These are phyloP conservation scores for Cryptococcus sp. DNA, from an alignment of 1,284 basidiomycete genomes.

Conservation along the genomic window DNA sequence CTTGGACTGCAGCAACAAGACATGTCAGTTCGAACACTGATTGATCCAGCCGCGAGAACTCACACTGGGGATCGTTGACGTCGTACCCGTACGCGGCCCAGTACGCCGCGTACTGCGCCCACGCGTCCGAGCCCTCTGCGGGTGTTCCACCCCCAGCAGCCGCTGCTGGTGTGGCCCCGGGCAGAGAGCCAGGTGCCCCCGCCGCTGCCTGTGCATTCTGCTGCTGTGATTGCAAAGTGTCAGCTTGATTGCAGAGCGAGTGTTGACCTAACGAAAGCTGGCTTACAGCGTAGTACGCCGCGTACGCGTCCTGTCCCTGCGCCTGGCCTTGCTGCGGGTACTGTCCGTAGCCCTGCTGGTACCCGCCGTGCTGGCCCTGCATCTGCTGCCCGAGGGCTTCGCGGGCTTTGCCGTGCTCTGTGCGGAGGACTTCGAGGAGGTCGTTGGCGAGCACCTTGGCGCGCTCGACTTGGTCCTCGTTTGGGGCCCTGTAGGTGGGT, in stretches of 20 bases:
- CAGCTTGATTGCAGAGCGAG: neutral
- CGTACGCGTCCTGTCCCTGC: slow-evolving; percentile 22
- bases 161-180: slow-evolving; percentile 40
- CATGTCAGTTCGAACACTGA: neutral
- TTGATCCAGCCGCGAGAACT: slow-evolving; percentile 12
- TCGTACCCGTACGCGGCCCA: slow-evolving; percentile 82
- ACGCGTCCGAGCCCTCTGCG: slow-evolving; percentile 45
- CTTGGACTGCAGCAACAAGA: slow-evolving; percentile 35
- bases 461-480: slow-evolving; percentile 77
- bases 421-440: slow-evolving; percentile 75
- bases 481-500: slow-evolving; percentile 65
- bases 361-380: slow-evolving; percentile 53
- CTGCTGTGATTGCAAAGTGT: slow-evolving; percentile 15
- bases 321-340: slow-evolving; percentile 51
- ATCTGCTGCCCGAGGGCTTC: slow-evolving; percentile 42
- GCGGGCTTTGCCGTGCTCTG: slow-evolving; percentile 77
- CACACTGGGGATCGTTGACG: slow-evolving; percentile 59
- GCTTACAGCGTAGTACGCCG: slow-evolving; percentile 35
- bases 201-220: slow-evolving; percentile 22
- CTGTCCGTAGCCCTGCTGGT: slow-evolving; percentile 30
- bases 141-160: slow-evolving; percentile 48
- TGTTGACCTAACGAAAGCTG: neutral
- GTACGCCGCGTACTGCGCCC: slow-evolving; percentile 51
- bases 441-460: slow-evolving; percentile 88
- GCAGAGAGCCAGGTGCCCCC: slow-evolving; percentile 36